Percentiles rank a stretch among this genome's conserved stretches.
Conservation (phyloP, 805 yeast species). For the Hanseniaspora lachancei region DNA sequence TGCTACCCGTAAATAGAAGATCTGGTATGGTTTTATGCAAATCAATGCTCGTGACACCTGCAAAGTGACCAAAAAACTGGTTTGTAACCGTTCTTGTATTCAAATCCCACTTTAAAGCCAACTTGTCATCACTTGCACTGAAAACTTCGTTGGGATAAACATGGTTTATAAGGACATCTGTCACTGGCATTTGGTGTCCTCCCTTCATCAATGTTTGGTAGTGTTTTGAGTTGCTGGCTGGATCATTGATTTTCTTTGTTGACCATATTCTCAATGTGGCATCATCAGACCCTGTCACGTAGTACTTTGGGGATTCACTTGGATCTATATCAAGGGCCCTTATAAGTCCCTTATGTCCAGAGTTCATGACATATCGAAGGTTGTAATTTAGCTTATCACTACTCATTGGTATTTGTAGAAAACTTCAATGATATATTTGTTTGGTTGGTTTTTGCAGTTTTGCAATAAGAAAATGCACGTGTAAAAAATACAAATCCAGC, state of each 20-base stretch:
- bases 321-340: slow-evolving; percentile 74
- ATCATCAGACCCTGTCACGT: slow-evolving; percentile 84
- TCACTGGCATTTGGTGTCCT: slow-evolving; percentile 83
- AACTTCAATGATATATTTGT: too few relatives aligned
- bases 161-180: slow-evolving; percentile 59
- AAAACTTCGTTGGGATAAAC: slow-evolving; percentile 71
- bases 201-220: slow-evolving; percentile 57
- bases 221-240: slow-evolving; percentile 30
- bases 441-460: too few relatives aligned
- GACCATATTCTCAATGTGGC: slow-evolving; percentile 78
- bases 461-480: too few relatives aligned
- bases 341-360: slow-evolving; percentile 89
- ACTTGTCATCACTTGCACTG: slow-evolving; percentile 84
- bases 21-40: slow-evolving; percentile 74
- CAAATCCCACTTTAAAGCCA: slow-evolving; percentile 91
- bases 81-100: slow-evolving; percentile 71
- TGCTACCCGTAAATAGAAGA: slow-evolving; percentile 73
- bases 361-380: slow-evolving; percentile 44
- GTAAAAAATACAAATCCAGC: too few relatives aligned
- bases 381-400: neutral
- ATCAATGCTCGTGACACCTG: slow-evolving; percentile 74
- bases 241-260: slow-evolving; percentile 41
- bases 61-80: slow-evolving; percentile 87
- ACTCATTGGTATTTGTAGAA: neutral
- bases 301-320: slow-evolving; percentile 60